Percentiles rank a stretch among this genome's conserved stretches.
phyloP scores from a whole-genome alignment of 2,329 filamentous ascomycete genomes.

The Allantophomopsis cytisporea region DNA sequence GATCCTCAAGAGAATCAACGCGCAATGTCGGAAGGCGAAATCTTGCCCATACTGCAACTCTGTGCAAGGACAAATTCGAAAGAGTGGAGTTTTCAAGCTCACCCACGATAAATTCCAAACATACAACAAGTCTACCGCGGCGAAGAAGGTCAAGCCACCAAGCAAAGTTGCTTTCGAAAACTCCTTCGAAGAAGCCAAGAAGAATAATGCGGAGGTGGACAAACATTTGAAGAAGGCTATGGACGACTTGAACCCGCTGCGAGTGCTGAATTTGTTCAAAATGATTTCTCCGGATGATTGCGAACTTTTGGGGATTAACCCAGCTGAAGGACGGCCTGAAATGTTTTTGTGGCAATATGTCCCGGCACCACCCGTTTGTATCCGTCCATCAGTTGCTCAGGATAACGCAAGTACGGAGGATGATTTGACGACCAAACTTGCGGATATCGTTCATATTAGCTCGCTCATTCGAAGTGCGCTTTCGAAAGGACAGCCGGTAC shows the following conservation, averaged over 20 bases:
- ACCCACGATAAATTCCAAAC: conserved; percentile 84
- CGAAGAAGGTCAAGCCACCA: conserved; percentile 68
- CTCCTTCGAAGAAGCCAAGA: conserved; percentile 70
- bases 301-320: conserved; percentile 80
- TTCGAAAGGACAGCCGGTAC: conserved; percentile 69
- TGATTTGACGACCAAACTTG: conserved; percentile 91
- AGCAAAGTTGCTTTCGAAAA: conserved; percentile 77
- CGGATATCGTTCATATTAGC: conserved; percentile 89
- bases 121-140: conserved; percentile 79
- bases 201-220: conserved; percentile 69
- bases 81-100: conserved; percentile 84
- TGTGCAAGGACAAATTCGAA: conserved; percentile 84
- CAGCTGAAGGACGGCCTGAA: conserved; percentile 76
- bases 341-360: conserved; percentile 98
- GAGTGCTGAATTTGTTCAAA: conserved; percentile 84
- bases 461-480: conserved; percentile 74
- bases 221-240: conserved; percentile 86
- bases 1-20: conserved; percentile 78
- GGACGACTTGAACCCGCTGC: conserved; percentile 84
- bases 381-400: conserved; percentile 86
- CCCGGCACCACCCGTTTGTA: conserved; percentile 85
- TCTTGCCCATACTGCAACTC: conserved; percentile 68
- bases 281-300: conserved; percentile 76
- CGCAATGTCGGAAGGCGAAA: conserved; percentile 79
- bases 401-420: conserved; percentile 92